phyloP scores from a whole-genome alignment of 2,329 filamentous ascomycete species.

The Alternaria gansuensis region DNA sequence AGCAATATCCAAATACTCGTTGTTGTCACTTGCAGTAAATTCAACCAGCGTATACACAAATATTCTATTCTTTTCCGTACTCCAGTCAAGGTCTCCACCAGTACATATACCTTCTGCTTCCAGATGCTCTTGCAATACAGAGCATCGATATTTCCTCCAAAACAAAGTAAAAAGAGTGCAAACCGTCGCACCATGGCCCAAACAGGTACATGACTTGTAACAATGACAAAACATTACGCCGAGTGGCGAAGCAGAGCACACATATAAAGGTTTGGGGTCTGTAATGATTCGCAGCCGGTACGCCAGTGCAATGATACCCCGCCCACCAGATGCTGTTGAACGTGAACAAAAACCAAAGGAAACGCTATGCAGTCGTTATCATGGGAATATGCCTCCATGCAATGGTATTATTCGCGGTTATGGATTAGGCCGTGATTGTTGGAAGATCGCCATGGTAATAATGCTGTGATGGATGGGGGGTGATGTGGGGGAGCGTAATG shows the following conservation, averaged over 20 bases:
- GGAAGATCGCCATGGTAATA: slow-evolving; percentile 10
- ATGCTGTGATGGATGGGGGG: slow-evolving; percentile 7
- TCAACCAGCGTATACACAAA: background rate
- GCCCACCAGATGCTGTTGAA: slow-evolving; percentile 37
- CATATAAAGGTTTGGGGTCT: slow-evolving; percentile 14
- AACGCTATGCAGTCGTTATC: slow-evolving; percentile 53
- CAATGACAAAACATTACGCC: slow-evolving; percentile 34
- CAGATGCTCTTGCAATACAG: background rate
- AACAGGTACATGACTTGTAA: slow-evolving; percentile 3
- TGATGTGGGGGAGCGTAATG: background rate
- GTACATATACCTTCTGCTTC: slow-evolving; percentile 2
- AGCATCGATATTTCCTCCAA: background rate
- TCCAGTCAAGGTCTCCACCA: slow-evolving; percentile 3
- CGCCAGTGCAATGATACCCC: slow-evolving; percentile 27
- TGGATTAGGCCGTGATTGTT: slow-evolving; percentile 22
- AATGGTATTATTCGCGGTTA: slow-evolving; percentile 25
- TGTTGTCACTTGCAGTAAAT: background rate
- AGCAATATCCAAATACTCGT: background rate
- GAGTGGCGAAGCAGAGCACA: slow-evolving; percentile 16
- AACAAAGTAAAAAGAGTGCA: slow-evolving; percentile 13
- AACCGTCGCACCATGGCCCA: slow-evolving; percentile 7
- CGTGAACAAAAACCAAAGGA: slow-evolving; percentile 31
- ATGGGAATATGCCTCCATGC: slow-evolving; percentile 35
- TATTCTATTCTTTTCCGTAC: slow-evolving; percentile 11
- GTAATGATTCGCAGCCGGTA: slow-evolving; percentile 14